These are phyloP conservation scores for Tulasnella sp. DNA, from an alignment of 768 basidiomycete genomes.

Conservation along the genomic window DNA sequence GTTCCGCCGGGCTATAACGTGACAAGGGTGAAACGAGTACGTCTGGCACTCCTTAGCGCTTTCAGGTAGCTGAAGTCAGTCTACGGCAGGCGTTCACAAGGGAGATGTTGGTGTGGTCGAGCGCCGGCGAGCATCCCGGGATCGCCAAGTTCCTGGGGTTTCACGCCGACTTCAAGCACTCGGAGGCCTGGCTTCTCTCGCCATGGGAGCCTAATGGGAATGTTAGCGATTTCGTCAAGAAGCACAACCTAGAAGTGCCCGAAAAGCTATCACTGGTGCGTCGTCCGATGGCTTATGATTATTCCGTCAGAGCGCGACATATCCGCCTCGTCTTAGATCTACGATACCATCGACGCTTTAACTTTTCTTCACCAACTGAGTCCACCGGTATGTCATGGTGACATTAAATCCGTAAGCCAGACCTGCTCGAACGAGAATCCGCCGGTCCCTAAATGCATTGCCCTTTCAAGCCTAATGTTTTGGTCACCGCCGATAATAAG, in stretches of 20 bases:
- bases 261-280: background rate
- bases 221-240: background rate
- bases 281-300: background rate
- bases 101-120: conserved; percentile 4
- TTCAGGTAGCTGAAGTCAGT: background rate
- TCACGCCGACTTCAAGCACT: background rate
- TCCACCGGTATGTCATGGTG: background rate
- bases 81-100: background rate
- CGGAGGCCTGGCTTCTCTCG: background rate
- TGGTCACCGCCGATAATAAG: background rate
- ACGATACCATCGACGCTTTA: background rate
- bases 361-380: background rate
- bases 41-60: background rate
- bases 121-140: background rate
- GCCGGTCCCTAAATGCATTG: background rate
- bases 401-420: background rate
- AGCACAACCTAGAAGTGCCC: background rate
- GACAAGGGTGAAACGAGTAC: background rate
- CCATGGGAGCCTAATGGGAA: conserved; percentile 10
- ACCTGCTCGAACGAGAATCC: background rate
- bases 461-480: background rate
- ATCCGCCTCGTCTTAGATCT: background rate
- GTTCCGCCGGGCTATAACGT: background rate
- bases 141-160: background rate
- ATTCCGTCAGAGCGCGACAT: no score